Base-by-base conservation (phyloP, 2,329 filamentous ascomycete genomes). In the Aspergillus ochraceoroseus region DNA sequence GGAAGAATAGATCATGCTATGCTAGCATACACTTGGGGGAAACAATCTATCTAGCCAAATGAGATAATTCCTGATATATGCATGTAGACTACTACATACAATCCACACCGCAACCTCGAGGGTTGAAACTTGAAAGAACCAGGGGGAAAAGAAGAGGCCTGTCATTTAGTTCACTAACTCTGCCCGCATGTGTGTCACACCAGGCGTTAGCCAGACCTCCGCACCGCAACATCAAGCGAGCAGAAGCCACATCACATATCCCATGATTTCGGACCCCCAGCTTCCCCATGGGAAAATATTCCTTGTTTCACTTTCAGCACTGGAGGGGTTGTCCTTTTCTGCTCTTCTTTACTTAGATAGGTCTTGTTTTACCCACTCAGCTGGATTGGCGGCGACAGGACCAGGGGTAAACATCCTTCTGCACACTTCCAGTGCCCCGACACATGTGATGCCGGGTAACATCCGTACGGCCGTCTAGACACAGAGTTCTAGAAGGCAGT, bases 101-200 rank as follows among this genome's bases (percentile, higher is more conserved):
- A n/a, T n/a, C 26, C 31, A 43, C 45, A 48, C 45, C 42, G 38
- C 45, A 48, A 43, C 30, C 22, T 45, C 20, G 28, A 17, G 14
- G 8, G 26, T 30, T 29, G 32, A 17, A 13, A 19, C 18, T n/a
- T 32, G 27, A 12, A 5, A 18, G 18, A 5, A 19, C 9, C 26
- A n/a, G 13, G 27, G 11, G 30, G 17, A 17, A 12, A 17, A 30
- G 32, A 28, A 33, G 14, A 13, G 23, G 6, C 18, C n/a, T 27
- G 9, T 30, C 17, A 36, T 37, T 30, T n/a, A n/a, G n/a, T n/a
- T n/a, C n/a, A n/a, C n/a, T n/a, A 25, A 40, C 35, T 31, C 19
- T 34, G 41, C 28, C 45, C 13, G 23, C 12, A 30, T 29, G 34
- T 44, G 20, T 30, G 30, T 44, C 31, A 39, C 41, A 22, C 27